Conservation (phyloP, 306 rosid genomes). For the Betula pendula region DNA sequence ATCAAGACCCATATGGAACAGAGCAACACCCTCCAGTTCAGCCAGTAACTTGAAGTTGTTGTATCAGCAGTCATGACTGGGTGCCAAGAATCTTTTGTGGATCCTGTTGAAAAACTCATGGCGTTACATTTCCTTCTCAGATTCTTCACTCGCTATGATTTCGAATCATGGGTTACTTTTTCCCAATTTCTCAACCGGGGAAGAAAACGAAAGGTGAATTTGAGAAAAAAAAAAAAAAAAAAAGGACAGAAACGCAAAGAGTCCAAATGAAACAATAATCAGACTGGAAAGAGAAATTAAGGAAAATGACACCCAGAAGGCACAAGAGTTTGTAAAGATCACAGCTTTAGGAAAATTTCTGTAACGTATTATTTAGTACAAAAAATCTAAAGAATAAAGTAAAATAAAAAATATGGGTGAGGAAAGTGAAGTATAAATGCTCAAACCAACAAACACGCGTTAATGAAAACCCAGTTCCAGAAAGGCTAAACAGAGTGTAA, state of each 20-base stretch:
- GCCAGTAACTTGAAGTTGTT: slow-evolving; percentile 72
- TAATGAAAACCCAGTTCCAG: slow-evolving; percentile 32
- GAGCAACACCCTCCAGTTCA: slow-evolving; percentile 82
- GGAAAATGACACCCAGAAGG: neutral
- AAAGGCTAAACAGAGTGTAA: slow-evolving; percentile 18
- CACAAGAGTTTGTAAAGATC: slow-evolving; percentile 12
- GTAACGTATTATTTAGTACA: neutral
- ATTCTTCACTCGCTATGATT: slow-evolving; percentile 23
- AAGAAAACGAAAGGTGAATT: slow-evolving; percentile 20
- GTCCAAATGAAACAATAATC: slow-evolving; percentile 5
- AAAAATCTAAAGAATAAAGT: slow-evolving; percentile 15
- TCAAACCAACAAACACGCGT: slow-evolving; percentile 25
- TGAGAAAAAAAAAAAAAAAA: slow-evolving; percentile 1
- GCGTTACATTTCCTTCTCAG: slow-evolving; percentile 27
- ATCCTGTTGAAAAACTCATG: slow-evolving; percentile 67
- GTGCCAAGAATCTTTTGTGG: slow-evolving; percentile 68
- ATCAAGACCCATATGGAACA: slow-evolving; percentile 62
- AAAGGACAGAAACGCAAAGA: slow-evolving; percentile 17
- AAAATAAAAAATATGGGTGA: slow-evolving; percentile 15
- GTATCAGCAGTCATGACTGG: slow-evolving; percentile 77
- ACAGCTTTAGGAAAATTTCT: slow-evolving; percentile 8
- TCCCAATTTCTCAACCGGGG: slow-evolving; percentile 18
- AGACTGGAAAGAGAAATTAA: neutral
- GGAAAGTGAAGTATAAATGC: slow-evolving; percentile 20
- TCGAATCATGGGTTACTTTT: slow-evolving; percentile 12